Base-by-base conservation (phyloP, 768 basidiomycete genomes). In the Rhodocollybia butyracea region DNA sequence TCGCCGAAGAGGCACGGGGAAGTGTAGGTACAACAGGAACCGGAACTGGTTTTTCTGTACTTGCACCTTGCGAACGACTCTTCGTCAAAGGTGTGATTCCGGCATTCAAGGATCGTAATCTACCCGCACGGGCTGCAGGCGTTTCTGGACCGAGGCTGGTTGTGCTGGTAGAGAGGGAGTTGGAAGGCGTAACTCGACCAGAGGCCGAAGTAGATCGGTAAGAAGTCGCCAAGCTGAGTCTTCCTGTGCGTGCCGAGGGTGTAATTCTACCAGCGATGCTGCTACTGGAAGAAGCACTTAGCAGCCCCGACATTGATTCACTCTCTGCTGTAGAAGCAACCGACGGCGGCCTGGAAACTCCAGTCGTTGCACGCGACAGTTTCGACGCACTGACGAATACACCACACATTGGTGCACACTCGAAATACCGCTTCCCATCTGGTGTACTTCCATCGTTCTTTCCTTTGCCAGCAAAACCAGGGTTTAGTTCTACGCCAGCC, bases 401-500 rank as follows among this genome's bases (percentile, higher is more conserved):
- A 26, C 96, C 96, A 58, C 93, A 95, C 42, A 83, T 80, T 0
- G 85, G 83, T 17, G 91, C 83, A 68, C 95, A 98, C 1, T 73
- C 61, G 62, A 99, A 99, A 68, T 99, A 98, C 63, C 79, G 83
- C 43, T 82, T 81, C 39, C 94, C 95, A 22, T 40, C 51, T 29
- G 51, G 51, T 13, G 39, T 53, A n/a, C 84, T 82, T 31, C 96
- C 96, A 63, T 98, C 84, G 63, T 99, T 99, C 75, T 98, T 99
- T 1, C 96, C 96, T 68, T 89, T 91, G 19, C 96, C 94, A 17
- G 79, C 70, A 66, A 94, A 96, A 5, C 91, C 90, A 32, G 86
- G 88, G 61, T 82, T 75, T 21, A 99, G 77, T 70, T 98, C 92
- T 21, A 99, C 91, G 13, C 96, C 96, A 15, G 91, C 96, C 91